phyloP scores from a whole-genome alignment of 306 rosid species.

The Styphnolobium japonicum region DNA sequence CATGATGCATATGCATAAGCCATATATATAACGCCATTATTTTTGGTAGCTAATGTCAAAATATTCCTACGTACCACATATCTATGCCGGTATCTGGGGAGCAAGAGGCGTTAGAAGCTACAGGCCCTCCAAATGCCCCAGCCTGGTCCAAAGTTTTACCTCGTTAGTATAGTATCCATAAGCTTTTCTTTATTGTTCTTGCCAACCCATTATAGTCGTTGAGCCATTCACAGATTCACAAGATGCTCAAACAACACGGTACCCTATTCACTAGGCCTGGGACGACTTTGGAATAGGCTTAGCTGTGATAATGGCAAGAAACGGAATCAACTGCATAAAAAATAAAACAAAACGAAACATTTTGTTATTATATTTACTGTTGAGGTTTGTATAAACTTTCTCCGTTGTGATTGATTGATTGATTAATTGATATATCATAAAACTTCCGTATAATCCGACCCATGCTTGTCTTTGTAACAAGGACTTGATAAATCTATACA shows the following conservation, averaged over 20 bases:
- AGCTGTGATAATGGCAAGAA: not conserved
- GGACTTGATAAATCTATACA: not conserved
- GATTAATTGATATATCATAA: not conserved
- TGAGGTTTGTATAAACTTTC: not conserved
- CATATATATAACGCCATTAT: too few relatives aligned
- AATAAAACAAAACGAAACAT: not conserved
- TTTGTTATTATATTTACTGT: not conserved
- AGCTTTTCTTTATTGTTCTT: not conserved
- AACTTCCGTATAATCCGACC: not conserved
- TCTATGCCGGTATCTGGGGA: not conserved
- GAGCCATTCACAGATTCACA: conserved; percentile 2
- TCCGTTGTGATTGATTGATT: not conserved
- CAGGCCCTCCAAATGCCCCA: not conserved
- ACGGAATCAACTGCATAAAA: not conserved
- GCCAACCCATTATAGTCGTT: conserved; percentile 6
- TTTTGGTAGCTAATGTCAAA: too few relatives aligned
- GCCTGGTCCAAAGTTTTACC: not conserved
- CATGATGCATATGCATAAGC: too few relatives aligned
- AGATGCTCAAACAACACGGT: not conserved
- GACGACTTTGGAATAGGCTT: not conserved
- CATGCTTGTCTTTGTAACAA: not conserved
- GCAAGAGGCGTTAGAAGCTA: not conserved
- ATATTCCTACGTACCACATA: too few relatives aligned
- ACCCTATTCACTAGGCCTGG: conserved; percentile 3
- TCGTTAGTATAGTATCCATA: not conserved